Evolutionary conservation across 768 basidiomycete genomes (phyloP), one percentile per base, ranked within the genome.

Genomic region (Exsudoporus frostii): DNA sequence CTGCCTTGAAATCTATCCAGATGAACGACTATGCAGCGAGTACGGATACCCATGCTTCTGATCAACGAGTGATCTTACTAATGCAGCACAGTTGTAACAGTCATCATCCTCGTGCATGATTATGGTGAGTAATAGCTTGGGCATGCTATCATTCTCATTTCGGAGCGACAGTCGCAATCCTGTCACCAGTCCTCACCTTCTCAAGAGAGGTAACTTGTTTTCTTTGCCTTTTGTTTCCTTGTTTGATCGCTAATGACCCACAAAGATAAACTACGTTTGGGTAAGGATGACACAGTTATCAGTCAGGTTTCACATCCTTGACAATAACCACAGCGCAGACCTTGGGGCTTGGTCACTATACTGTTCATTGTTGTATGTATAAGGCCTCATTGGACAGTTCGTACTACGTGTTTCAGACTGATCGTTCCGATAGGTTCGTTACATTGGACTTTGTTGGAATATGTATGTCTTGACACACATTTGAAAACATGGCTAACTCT

Each of bases 181-280:
- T n/a, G 1, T 20, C 24, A 2, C 27, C 11, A 60, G 59, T 43
- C 29, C 58, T 60, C 24, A 60, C 57, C 3, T 43, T 60, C 36
- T n/a, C 59, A 13, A 32, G 40, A 42, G 59, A 60, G 47, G 59
- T 60, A 46, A 24, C 0, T 25, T 19, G 15, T 22, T 15, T 33
- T 15, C 11, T n/a, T 24, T 20, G 9, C n/a, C 7, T 25, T 10
- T 22, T 11, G 2, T 22, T 4, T 24, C 5, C 7, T 20, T 13
- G 24, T 20, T 36, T 20, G 24, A 42, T 48, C 1, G 7, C 36
- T 44, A 33, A 54, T 25, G 17, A 24, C 30, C 7, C 13, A 19
- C 19, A 30, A 38, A 60, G 58, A 14, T 60, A 33, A 41, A 60
- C 11, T 34, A 55, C 22, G n/a, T 59, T 44, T 59, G 57, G 57